A percentile compares a stretch with the other conserved stretches of the same genome.
Conservation (phyloP, 2,329 filamentous ascomycete species). For the Trichophaea hybrida region DNA sequence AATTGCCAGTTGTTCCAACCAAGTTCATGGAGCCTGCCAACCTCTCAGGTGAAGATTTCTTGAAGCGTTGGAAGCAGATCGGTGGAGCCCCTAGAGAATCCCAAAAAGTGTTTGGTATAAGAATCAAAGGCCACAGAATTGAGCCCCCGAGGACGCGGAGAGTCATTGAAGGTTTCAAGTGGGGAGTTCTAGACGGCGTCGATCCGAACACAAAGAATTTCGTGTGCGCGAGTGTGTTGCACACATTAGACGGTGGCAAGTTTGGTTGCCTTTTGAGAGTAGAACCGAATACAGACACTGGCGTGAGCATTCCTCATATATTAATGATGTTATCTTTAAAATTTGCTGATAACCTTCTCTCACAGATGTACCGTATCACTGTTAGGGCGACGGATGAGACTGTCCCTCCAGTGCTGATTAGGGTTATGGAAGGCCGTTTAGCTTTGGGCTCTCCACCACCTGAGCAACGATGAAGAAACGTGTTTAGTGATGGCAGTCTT, state of each 20-base stretch:
- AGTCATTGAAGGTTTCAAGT: slow-evolving; percentile 71
- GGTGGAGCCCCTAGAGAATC: slow-evolving; percentile 75
- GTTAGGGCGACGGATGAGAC: slow-evolving; percentile 85
- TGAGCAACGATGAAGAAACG: slow-evolving; percentile 5
- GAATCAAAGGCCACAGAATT: slow-evolving; percentile 45
- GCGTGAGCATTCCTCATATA: slow-evolving; percentile 46
- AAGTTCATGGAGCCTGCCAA: slow-evolving; percentile 95
- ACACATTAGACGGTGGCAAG: slow-evolving; percentile 71
- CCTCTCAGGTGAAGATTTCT: slow-evolving; percentile 81
- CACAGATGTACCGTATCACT: slow-evolving; percentile 85
- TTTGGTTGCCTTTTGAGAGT: slow-evolving; percentile 84
- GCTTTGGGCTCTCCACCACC: slow-evolving; percentile 37
- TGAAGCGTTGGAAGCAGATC: slow-evolving; percentile 98
- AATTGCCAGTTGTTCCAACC: slow-evolving; percentile 74
- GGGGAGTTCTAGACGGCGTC: slow-evolving; percentile 70
- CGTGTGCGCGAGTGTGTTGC: slow-evolving; percentile 76
- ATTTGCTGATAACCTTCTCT: background rate
- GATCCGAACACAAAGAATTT: slow-evolving; percentile 90
- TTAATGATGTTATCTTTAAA: background rate
- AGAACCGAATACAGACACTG: slow-evolving; percentile 84
- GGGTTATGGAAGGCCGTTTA: slow-evolving; percentile 75
- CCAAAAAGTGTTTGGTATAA: slow-evolving; percentile 67
- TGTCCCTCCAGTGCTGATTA: slow-evolving; percentile 65
- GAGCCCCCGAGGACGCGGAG: slow-evolving; percentile 55
- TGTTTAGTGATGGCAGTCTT: too few species aligned